phyloP scores from a whole-genome alignment of 176 grass and related monocot genomes.

The Hordeum vulgare region MorexV3_pseudomolecules_assembly NC_058519.1:637084409-637084908 shows the following conservation, averaged over 20 bases:
- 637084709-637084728: no score
- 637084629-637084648: no score
- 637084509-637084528: neutral
- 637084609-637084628: neutral
- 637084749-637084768: neutral
- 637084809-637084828: neutral
- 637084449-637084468: constrained; percentile 34
- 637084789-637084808: neutral
- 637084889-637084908: neutral
- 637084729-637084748: no score
- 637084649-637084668: no score
- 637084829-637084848: constrained; percentile 20
- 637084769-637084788: neutral
- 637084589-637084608: neutral
- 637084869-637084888: neutral
- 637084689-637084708: no score
- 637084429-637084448: neutral
- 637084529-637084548: neutral
- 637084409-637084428: neutral
- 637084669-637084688: no score
- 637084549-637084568: neutral
- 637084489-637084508: neutral
- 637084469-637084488: constrained; percentile 44
- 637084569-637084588: neutral
- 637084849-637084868: neutral